Base-by-base conservation (phyloP, 371 early-diverging fungal species). In the Blastocladiella emersonii region DNA sequence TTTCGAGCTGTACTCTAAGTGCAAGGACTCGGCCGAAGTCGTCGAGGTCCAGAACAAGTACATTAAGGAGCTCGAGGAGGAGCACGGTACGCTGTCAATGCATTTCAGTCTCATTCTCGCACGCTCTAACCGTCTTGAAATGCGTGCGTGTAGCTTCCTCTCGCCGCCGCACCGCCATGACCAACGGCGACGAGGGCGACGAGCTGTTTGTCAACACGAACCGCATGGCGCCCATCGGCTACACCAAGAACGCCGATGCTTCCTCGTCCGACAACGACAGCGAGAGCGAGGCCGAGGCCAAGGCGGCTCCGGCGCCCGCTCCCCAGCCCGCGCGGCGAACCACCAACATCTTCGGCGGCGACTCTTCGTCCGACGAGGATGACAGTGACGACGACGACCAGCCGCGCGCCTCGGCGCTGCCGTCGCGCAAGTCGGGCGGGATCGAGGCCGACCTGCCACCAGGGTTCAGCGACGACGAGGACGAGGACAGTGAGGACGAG, bases 21-120 rank as follows among this genome's bases (percentile, higher is more conserved):
- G 98, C 82, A 83, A 77, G 43, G 88, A 88, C 68, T 85, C 91
- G 5, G 72, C 81, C 8, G 91, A 90, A 60, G 86, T 98, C 1
- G 81, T 95, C 37, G 72, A 77, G 56, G 86, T 81, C 2, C 96
- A 97, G 69, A 89, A 87, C 61, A 82, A 86, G 68, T 94, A 79
- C 63, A 39, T 76, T 17, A 61, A 35, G 27, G 56, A 64, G 30
- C 37, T 71, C 27, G 65, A 71, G 63, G 61, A 59, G 34, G 67
- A 59, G 32, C 30, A 30, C 15, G 53, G 27, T 32, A 8, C 0
- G 8, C 3, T n/a, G n/a, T n/a, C n/a, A n/a, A n/a, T n/a, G n/a
- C n/a, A n/a, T n/a, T n/a, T n/a, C n/a, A n/a, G n/a, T n/a, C n/a
- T n/a, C n/a, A n/a, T n/a, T n/a, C n/a, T n/a, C n/a, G n/a, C n/a